Evolutionary conservation across 208 protist genomes (phyloP), one percentile per base, ranked within the genome.

Genomic region (Trypanosoma mega): DNA sequence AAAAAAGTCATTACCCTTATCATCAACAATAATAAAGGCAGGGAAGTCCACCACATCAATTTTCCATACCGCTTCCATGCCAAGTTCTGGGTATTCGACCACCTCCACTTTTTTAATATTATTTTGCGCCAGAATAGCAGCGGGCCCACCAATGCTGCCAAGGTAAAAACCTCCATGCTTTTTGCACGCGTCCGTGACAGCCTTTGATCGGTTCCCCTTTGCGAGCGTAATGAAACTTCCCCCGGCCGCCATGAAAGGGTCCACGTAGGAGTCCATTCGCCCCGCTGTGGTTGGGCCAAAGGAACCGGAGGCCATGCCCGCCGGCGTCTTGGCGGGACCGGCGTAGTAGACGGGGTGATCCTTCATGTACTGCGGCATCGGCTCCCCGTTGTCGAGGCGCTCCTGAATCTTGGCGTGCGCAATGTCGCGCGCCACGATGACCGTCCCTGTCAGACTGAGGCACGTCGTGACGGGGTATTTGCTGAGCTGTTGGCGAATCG

Each of bases 1-100:
- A 63, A 98, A 98, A 65, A 98, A 98, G 72, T 98, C 96, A 59
- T 98, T 97, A 36, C 97, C 97, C 73, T 99, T 99, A 80, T 99
- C 93, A 55, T 99, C 97, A 18, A 98, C 93, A 16, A 98, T 84
- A 67, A 99, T 93, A 74, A 99, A 99, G 24, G 97, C 97, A 7
- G 96, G 96, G 82, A 99, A 98, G 65, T 98, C 77, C 52, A 97
- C 82, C 48, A 99, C 97, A 36, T 97, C 85, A 69, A 98, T 97
- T 72, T 93, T 96, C 94, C 94, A 94, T 27, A 96, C 87, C 11
- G 90, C 90, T 74, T 96, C 90, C 87, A 98, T 96, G n/a, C 91
- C 89, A 5, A 96, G 74, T 60, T 98, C 92, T 51, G 70, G 63
- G 74, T 96, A 93, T 37, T 96, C 94, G 8, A 94, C 71, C 36